Percentiles rank a stretch among this genome's conserved stretches.
Conservation (phyloP, 257 asterid species). For the Cruciata laevipes region DNA sequence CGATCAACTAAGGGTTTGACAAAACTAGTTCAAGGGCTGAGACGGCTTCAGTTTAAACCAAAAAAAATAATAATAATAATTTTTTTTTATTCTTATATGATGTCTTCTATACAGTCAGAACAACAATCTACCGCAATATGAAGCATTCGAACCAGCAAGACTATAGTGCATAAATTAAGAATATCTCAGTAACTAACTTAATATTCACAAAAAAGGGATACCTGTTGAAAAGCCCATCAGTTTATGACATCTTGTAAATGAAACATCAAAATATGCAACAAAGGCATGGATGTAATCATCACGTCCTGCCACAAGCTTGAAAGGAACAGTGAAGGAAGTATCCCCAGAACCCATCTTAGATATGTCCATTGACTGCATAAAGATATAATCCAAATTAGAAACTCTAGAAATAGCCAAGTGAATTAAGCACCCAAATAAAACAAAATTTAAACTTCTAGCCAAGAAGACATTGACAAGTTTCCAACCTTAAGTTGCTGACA, state of each 20-base stretch:
- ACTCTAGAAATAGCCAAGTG: neutral
- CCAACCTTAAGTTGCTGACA: conserved; percentile 80
- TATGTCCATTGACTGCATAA: conserved; percentile 84
- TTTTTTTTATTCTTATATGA: neutral
- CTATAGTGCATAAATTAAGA: neutral
- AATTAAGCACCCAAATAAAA: neutral
- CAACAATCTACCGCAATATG: neutral
- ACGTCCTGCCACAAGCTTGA: conserved; percentile 90
- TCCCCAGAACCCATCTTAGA: conserved; percentile 84
- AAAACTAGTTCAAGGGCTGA: neutral
- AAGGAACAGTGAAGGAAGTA: conserved; percentile 88
- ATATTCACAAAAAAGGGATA: conserved; percentile 12
- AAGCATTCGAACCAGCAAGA: neutral
- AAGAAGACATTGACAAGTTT: neutral
- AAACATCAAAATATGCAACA: conserved; percentile 90
- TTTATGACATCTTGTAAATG: conserved; percentile 86
- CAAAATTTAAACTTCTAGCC: neutral
- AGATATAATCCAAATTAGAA: neutral
- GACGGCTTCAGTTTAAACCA: neutral
- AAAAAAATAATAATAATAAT: neutral
- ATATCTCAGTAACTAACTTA: conserved; percentile 1
- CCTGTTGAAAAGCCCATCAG: conserved; percentile 92
- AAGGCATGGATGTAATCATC: conserved; percentile 96
- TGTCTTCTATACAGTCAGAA: neutral
- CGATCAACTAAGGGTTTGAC: neutral